phyloP scores from a whole-genome alignment of 2,329 filamentous ascomycete species.

The Fusarium sp. region DNA sequence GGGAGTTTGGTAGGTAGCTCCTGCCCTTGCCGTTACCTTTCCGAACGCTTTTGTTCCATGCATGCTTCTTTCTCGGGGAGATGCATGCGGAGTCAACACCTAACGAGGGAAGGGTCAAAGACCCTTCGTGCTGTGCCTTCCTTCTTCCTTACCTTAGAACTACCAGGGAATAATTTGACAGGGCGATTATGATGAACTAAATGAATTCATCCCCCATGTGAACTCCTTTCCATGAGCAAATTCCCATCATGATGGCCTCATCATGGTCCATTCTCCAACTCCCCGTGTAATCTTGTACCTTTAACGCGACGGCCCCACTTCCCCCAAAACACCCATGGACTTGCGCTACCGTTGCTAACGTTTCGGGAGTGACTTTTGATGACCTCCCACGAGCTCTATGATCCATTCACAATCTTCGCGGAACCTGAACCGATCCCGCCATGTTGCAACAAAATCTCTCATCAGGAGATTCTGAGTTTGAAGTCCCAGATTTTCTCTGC shows the following conservation, averaged over 20 bases:
- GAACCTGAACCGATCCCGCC: slow-evolving; percentile 10
- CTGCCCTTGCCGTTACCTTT: slow-evolving; percentile 1
- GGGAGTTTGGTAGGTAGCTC: slow-evolving; percentile 31
- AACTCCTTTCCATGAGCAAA: slow-evolving; percentile 9
- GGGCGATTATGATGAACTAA: fast-evolving
- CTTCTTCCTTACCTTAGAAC: neutral
- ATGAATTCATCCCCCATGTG: neutral
- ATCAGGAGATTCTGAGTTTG: neutral
- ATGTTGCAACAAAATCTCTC: slow-evolving; percentile 5
- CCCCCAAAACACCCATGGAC: slow-evolving; percentile 2
- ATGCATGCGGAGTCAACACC: neutral
- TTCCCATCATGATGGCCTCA: slow-evolving; percentile 32
- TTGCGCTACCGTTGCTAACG: slow-evolving; percentile 22
- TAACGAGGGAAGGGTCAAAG: neutral
- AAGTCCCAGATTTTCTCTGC: neutral
- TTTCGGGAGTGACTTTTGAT: slow-evolving; percentile 3
- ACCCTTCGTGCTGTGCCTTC: neutral
- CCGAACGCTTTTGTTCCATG: slow-evolving; percentile 26
- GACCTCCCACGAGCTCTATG: neutral
- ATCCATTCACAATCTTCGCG: neutral
- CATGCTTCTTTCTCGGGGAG: slow-evolving; percentile 33
- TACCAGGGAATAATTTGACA: neutral
- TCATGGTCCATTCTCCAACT: slow-evolving; percentile 31
- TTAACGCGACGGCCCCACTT: slow-evolving; percentile 29
- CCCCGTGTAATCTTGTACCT: slow-evolving; percentile 24